Evolutionary conservation across 2,329 filamentous ascomycete species (phyloP).

Genomic region (Nannizzia gypsea): DNA sequence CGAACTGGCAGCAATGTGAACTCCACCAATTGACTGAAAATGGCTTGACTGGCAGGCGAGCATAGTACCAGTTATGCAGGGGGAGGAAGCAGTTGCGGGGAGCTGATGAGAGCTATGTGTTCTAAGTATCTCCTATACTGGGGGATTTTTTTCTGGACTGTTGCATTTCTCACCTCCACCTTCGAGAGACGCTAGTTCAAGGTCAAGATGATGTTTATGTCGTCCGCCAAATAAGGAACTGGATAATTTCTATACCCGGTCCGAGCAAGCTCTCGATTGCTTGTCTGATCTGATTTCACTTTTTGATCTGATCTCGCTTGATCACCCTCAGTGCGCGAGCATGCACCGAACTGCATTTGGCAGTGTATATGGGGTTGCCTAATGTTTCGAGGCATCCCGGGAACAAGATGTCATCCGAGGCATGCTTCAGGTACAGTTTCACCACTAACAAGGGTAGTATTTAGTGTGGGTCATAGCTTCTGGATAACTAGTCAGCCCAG

Average conservation of each 20-base stretch:
- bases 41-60: background rate
- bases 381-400: background rate
- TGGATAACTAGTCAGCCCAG: background rate
- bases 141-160: background rate
- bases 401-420: background rate
- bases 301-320: constrained; percentile 2
- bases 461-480: background rate
- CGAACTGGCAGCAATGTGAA: background rate
- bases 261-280: background rate
- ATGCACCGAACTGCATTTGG: background rate
- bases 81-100: background rate
- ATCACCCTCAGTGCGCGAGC: background rate
- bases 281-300: background rate
- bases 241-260: background rate
- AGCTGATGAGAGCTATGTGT: background rate
- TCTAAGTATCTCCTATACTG: background rate
- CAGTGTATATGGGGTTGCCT: constrained; percentile 1
- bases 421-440: constrained; percentile 2
- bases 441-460: background rate
- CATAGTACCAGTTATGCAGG: background rate
- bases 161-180: background rate
- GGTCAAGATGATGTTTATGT: background rate
- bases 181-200: background rate
- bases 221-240: background rate
- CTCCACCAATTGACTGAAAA: background rate